A percentile compares a stretch with the other conserved stretches of the same genome.
These are phyloP conservation scores for Aspergillus sergii DNA, from an alignment of 2,329 filamentous ascomycete species.

Conservation along the genomic window DNA sequence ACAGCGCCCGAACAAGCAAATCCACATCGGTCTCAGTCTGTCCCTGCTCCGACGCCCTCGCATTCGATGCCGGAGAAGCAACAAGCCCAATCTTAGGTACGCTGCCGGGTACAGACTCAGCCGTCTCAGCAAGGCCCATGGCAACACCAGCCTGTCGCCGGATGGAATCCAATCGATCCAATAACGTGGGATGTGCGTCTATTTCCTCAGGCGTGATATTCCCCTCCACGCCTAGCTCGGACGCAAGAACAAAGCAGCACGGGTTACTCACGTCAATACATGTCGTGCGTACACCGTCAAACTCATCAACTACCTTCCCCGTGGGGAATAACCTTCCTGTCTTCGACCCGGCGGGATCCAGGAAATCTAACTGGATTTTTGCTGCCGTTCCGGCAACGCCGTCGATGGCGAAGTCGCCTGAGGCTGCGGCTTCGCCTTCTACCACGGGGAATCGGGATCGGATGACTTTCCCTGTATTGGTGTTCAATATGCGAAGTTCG, in stretches of 20 bases:
- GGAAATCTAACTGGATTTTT: conserved; percentile 62
- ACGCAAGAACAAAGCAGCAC: conserved; percentile 62
- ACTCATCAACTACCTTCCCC: conserved; percentile 54
- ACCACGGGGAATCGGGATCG: conserved; percentile 58
- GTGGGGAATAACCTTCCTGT: conserved; percentile 67
- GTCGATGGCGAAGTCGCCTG: conserved; percentile 64
- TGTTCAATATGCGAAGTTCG: conserved; percentile 66
- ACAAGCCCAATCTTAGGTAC: conserved; percentile 67
- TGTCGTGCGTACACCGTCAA: conserved; percentile 56
- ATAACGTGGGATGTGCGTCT: conserved; percentile 48
- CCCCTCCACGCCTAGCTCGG: conserved; percentile 48
- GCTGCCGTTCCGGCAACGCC: conserved; percentile 64
- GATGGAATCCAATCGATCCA: conserved; percentile 57
- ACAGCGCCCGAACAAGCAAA: conserved; percentile 53
- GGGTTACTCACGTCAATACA: conserved; percentile 68
- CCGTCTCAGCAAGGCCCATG: conserved; percentile 61
- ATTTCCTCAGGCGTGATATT: conserved; percentile 58
- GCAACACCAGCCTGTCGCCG: conserved; percentile 58
- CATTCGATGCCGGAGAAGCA: conserved; percentile 30
- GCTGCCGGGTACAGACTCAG: conserved; percentile 52
- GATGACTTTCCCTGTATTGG: conserved; percentile 70
- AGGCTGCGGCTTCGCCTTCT: conserved; percentile 50
- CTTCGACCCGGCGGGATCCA: conserved; percentile 64
- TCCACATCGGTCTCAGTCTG: conserved; percentile 26
- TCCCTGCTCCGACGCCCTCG: conserved; percentile 17